Evolutionary conservation across 2,329 filamentous ascomycete genomes (phyloP).

Genomic region (Thielaviopsis punctulata): DNA sequence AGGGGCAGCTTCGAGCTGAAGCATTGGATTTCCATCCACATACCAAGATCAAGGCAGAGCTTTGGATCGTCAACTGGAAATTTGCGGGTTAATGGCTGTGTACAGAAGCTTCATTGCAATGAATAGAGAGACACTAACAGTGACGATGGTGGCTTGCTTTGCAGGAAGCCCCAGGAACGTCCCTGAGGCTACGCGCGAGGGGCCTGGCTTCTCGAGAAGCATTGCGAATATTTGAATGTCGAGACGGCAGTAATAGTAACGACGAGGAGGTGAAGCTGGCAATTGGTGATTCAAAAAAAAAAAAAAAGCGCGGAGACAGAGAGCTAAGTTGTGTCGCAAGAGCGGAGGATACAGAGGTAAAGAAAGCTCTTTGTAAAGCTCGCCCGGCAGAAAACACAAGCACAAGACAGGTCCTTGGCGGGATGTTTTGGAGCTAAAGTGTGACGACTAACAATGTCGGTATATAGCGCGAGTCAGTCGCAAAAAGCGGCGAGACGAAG

Average conservation of each 20-base stretch:
- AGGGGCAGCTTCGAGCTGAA: not conserved
- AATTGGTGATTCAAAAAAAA: not conserved
- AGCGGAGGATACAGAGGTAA: not conserved
- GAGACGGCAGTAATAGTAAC: not conserved
- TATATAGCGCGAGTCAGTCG: too few relatives aligned
- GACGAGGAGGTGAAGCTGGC: not conserved
- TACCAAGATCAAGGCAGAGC: slow-evolving; percentile 56
- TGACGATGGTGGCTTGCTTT: slow-evolving; percentile 10
- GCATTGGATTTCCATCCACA: slow-evolving; percentile 12
- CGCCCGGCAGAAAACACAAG: too few relatives aligned
- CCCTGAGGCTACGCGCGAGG: slow-evolving; percentile 4
- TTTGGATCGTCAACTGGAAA: slow-evolving; percentile 54
- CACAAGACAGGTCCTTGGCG: not conserved
- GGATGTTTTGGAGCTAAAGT: not conserved
- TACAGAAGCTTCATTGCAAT: too few relatives aligned
- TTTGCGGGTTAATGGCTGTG: too few relatives aligned
- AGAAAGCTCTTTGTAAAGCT: not conserved
- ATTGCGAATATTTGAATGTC: not conserved
- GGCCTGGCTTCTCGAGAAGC: slow-evolving; percentile 8
- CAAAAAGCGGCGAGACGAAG: not conserved
- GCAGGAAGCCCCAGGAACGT: slow-evolving; percentile 10
- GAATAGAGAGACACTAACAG: slow-evolving; percentile 1
- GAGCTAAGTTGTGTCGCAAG: not conserved
- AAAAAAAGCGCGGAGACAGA: not conserved
- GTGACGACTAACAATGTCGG: not conserved